Conservation (phyloP, 148 eudicot species). For the Fagopyrum homotropicum region DNA sequence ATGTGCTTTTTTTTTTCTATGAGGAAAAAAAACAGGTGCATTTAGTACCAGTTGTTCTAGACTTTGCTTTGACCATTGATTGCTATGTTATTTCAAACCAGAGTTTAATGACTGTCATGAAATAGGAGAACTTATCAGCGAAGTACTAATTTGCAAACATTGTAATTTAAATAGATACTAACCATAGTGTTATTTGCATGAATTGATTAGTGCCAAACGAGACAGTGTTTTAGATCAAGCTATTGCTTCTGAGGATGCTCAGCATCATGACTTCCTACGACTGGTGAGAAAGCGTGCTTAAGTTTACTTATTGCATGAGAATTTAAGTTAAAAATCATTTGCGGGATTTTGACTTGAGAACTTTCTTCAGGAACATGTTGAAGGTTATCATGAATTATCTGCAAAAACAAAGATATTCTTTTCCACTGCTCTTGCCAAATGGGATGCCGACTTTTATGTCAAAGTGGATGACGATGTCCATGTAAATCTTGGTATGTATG, state of each 20-base stretch:
- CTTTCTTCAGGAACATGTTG: conserved; percentile 69
- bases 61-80: no score
- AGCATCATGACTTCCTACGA: conserved; percentile 86
- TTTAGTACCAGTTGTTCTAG: no score
- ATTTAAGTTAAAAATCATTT: background rate
- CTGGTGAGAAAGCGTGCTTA: conserved; percentile 43
- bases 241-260: conserved; percentile 88
- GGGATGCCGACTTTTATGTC: conserved; percentile 98
- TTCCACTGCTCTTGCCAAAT: conserved; percentile 78
- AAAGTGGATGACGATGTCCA: conserved; percentile 97
- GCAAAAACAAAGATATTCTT: conserved; percentile 93
- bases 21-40: no score
- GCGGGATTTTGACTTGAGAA: conserved; percentile 7
- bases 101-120: no score
- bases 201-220: conserved; percentile 59
- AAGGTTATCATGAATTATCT: conserved; percentile 91
- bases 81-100: no score
- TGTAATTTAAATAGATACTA: background rate
- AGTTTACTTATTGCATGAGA: background rate
- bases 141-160: no score
- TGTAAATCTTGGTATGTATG: conserved; percentile 70
- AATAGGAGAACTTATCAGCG: no score
- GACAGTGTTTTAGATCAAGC: conserved; percentile 93
- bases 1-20: no score
- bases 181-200: background rate